Percentiles rank a stretch among this genome's conserved stretches.
Conservation (phyloP, 73 alveolate species). For the Blepharisma japonicum region DNA sequence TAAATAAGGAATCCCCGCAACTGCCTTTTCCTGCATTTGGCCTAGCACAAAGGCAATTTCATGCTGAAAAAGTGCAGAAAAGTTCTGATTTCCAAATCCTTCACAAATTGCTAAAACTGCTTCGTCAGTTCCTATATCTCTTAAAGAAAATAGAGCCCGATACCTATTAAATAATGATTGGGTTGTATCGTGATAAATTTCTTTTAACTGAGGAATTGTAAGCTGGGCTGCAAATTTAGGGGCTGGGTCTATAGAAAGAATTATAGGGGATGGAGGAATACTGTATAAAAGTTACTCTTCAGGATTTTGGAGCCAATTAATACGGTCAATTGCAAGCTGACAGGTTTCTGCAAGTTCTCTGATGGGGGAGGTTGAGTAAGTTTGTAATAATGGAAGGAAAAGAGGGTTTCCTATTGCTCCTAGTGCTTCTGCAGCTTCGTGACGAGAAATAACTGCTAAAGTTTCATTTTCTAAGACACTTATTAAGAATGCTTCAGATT, state of each 20-base stretch:
- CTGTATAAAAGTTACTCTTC: slow-evolving; percentile 34
- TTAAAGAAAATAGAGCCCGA: slow-evolving; percentile 62
- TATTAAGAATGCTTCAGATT: slow-evolving; percentile 48
- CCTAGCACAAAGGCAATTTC: slow-evolving; percentile 71
- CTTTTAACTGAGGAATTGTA: slow-evolving; percentile 13
- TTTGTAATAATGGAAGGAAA: background rate
- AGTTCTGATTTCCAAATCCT: slow-evolving; percentile 41
- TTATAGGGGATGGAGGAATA: background rate
- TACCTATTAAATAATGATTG: slow-evolving; percentile 52
- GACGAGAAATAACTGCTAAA: slow-evolving; percentile 50
- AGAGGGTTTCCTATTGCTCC: slow-evolving; percentile 36
- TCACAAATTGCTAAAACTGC: slow-evolving; percentile 52
- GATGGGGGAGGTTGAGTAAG: background rate
- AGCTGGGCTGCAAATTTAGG: background rate
- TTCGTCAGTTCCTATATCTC: slow-evolving; percentile 58
- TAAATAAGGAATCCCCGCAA: slow-evolving; percentile 38
- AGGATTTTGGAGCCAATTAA: slow-evolving; percentile 44
- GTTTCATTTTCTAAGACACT: slow-evolving; percentile 41
- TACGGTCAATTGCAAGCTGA: slow-evolving; percentile 37
- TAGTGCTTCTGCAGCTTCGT: slow-evolving; percentile 76
- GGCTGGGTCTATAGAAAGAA: slow-evolving; percentile 28
- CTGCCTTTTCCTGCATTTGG: slow-evolving; percentile 48
- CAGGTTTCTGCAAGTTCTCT: slow-evolving; percentile 14
- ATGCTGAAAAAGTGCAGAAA: slow-evolving; percentile 57
- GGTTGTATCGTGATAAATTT: slow-evolving; percentile 39